A percentile compares a stretch with the other conserved stretches of the same genome.
These are phyloP conservation scores for Exophiala sideris DNA, from an alignment of 2,329 filamentous ascomycete species.

Conservation along the genomic window DNA sequence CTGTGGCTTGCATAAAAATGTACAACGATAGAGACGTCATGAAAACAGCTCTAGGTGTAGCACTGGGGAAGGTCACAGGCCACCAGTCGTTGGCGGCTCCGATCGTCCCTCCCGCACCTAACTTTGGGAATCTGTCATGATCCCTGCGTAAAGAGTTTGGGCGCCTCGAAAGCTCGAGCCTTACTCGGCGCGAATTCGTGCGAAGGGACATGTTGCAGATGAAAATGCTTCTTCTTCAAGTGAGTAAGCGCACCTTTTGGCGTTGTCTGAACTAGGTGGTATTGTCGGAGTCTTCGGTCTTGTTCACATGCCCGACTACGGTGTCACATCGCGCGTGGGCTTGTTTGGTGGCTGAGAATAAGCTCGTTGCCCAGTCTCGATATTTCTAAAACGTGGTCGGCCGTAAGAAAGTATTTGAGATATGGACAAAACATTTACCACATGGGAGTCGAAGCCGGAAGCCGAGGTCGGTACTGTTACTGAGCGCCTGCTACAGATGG, in stretches of 20 bases:
- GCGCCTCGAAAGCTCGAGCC: not conserved
- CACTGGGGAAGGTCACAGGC: not conserved
- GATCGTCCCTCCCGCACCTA: not conserved
- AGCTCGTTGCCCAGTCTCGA: not conserved
- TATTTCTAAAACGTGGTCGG: not conserved
- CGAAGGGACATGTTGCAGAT: not conserved
- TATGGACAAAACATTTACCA: no score
- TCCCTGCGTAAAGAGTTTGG: not conserved
- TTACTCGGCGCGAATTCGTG: not conserved
- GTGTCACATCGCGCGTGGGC: not conserved
- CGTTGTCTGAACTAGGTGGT: not conserved
- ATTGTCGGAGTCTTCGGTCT: not conserved
- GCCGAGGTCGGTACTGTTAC: not conserved
- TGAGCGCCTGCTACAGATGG: not conserved
- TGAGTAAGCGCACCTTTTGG: not conserved
- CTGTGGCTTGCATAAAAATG: slow-evolving; percentile 10
- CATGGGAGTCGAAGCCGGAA: not conserved
- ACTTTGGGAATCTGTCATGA: slow-evolving; percentile 9
- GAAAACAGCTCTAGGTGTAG: not conserved
- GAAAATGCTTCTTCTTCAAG: not conserved
- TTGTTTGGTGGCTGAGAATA: not conserved
- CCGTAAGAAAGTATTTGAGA: not conserved
- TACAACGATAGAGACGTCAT: not conserved
- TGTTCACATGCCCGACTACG: no score
- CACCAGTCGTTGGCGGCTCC: not conserved